Evolutionary conservation across 164 flowering plant species (phyloP).

Genomic region (Magnolia sinica): DNA sequence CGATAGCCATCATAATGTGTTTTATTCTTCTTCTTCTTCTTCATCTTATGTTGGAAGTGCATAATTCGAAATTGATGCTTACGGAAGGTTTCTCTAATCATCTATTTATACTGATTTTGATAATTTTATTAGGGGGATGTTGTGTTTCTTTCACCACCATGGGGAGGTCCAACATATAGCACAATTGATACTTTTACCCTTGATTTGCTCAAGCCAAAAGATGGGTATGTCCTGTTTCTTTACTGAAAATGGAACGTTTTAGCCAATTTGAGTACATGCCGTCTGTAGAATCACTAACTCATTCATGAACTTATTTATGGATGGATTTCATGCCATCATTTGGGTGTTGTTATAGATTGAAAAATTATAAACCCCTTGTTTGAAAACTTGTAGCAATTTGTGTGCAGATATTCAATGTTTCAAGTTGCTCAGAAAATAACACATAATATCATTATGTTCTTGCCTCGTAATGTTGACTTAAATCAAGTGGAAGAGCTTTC

Average conservation of each 20-base stretch:
- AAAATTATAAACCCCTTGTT: not conserved
- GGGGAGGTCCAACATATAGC: conserved; percentile 60
- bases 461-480: conserved; percentile 51
- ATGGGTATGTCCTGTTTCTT: conserved; percentile 39
- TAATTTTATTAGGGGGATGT: conserved; percentile 38
- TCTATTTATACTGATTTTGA: not conserved
- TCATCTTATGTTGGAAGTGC: not conserved
- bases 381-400: not conserved
- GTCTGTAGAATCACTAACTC: not conserved
- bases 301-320: not conserved
- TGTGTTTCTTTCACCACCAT: conserved; percentile 58
- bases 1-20: no score
- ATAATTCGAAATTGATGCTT: not conserved
- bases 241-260: not conserved
- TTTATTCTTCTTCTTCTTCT: no score
- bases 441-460: conserved; percentile 50
- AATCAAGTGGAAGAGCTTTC: conserved; percentile 51
- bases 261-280: not conserved
- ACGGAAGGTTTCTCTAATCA: not conserved
- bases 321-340: not conserved
- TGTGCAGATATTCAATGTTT: conserved; percentile 45
- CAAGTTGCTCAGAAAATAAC: conserved; percentile 47
- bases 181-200: conserved; percentile 34
- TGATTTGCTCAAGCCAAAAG: conserved; percentile 50
- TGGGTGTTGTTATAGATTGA: not conserved